Evolutionary conservation across 176 grass and related monocot species (phyloP).

Genomic region (Carex cristatella): DNA sequence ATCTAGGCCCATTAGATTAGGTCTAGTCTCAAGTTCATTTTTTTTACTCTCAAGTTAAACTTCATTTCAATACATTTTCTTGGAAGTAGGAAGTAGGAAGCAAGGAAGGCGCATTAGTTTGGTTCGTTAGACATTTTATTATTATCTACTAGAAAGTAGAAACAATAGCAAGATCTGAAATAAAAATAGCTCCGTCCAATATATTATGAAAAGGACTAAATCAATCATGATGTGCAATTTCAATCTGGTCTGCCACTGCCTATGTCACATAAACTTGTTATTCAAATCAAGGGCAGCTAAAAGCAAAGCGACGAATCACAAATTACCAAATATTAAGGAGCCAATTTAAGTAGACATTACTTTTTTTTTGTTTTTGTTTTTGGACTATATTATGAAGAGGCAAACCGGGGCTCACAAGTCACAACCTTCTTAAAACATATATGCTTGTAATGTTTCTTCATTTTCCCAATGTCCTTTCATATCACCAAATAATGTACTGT

Average conservation of each 20-base stretch:
- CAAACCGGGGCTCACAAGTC: not conserved
- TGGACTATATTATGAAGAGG: slow-evolving; percentile 1
- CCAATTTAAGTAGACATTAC: slow-evolving; percentile 1
- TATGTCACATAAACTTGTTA: not conserved
- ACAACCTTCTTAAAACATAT: not conserved
- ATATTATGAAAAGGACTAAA: not conserved
- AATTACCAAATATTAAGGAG: slow-evolving; percentile 6
- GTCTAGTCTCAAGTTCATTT: not conserved
- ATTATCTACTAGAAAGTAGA: no score
- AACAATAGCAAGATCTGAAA: no score
- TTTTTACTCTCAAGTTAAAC: not conserved
- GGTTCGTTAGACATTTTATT: not conserved
- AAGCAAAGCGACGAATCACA: not conserved
- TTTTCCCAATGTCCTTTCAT: not conserved
- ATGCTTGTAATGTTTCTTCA: slow-evolving; percentile 9
- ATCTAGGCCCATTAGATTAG: not conserved
- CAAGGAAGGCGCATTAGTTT: not conserved
- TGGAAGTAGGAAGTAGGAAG: not conserved
- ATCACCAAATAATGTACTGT: not conserved
- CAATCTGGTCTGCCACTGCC: not conserved
- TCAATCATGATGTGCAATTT: not conserved
- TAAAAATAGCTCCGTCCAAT: not conserved
- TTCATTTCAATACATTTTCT: not conserved
- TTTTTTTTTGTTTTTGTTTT: not conserved
- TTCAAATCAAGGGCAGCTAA: not conserved